Evolutionary conservation across 306 rosid species (phyloP).

Genomic region (Malus sieversii): DNA sequence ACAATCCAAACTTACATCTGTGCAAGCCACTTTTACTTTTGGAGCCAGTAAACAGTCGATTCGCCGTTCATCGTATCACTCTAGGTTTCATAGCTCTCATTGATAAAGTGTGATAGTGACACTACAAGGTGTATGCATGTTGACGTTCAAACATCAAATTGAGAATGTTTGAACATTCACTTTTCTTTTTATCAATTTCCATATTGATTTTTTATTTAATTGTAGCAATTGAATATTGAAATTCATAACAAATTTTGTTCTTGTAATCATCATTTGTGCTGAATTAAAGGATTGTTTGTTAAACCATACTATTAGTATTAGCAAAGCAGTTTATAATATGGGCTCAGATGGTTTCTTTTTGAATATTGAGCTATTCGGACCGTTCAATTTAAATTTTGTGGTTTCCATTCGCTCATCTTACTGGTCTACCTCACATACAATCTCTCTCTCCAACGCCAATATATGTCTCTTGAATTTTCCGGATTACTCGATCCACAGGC

Average conservation of each 20-base stretch:
- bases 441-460: too few species aligned
- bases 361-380: too few species aligned
- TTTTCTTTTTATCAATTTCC: not conserved
- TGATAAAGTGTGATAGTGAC: not conserved
- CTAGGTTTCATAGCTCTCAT: slow-evolving; percentile 6
- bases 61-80: not conserved
- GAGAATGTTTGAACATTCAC: not conserved
- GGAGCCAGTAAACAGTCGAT: not conserved
- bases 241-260: slow-evolving; percentile 7
- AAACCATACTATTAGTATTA: not conserved
- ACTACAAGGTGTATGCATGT: not conserved
- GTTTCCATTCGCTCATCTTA: too few species aligned
- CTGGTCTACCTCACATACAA: too few species aligned
- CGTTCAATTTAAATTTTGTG: too few species aligned
- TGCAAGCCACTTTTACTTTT: not conserved
- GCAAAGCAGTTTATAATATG: not conserved
- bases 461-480: too few species aligned
- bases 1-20: slow-evolving; percentile 2
- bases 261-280: slow-evolving; percentile 1
- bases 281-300: not conserved
- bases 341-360: not conserved
- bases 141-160: not conserved
- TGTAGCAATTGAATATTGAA: not conserved
- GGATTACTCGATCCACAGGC: too few species aligned
- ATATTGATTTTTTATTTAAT: not conserved